These are phyloP conservation scores for Aureococcus anophagefferens DNA, from an alignment of 108 stramenopile species.

Conservation along the genomic window DNA sequence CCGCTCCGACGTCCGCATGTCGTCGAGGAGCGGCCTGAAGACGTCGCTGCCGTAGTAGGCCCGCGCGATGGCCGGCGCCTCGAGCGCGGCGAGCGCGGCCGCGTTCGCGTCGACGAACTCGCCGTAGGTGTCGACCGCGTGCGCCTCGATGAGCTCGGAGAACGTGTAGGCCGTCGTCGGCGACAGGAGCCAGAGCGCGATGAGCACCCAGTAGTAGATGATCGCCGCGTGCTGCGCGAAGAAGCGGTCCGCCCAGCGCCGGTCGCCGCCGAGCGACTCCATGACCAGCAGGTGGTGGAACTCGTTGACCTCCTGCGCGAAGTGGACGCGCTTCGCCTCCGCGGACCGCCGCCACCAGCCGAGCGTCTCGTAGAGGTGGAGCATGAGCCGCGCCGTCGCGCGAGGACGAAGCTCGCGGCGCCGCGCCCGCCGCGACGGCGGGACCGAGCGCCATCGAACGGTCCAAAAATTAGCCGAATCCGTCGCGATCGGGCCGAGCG, in stretches of 20 bases:
- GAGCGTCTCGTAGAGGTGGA: constrained; percentile 79
- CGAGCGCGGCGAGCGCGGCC: constrained; percentile 21
- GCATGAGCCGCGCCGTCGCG: too few species aligned
- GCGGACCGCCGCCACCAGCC: constrained; percentile 65
- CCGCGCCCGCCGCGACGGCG: too few species aligned
- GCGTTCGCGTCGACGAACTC: constrained; percentile 59
- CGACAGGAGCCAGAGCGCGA: constrained; percentile 39
- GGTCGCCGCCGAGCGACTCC: constrained; percentile 78
- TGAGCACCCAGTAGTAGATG: constrained; percentile 63
- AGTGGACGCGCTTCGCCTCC: constrained; percentile 72
- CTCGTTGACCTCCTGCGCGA: constrained; percentile 75
- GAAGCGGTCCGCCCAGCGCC: constrained; percentile 54
- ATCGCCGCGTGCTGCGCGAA: constrained; percentile 71
- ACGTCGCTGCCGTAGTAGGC: not conserved
- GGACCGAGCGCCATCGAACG: too few species aligned
- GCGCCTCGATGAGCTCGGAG: constrained; percentile 60
- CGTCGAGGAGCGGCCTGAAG: not conserved
- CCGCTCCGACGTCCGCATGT: not conserved
- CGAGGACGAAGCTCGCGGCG: too few species aligned
- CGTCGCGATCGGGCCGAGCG: too few species aligned
- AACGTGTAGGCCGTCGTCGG: constrained; percentile 63
- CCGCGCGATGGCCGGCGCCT: not conserved
- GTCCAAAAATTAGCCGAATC: too few species aligned
- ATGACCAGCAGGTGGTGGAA: constrained; percentile 75
- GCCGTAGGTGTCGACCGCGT: constrained; percentile 68